Evolutionary conservation across 306 rosid species (phyloP).

Genomic region (Purshia tridentata): DNA sequence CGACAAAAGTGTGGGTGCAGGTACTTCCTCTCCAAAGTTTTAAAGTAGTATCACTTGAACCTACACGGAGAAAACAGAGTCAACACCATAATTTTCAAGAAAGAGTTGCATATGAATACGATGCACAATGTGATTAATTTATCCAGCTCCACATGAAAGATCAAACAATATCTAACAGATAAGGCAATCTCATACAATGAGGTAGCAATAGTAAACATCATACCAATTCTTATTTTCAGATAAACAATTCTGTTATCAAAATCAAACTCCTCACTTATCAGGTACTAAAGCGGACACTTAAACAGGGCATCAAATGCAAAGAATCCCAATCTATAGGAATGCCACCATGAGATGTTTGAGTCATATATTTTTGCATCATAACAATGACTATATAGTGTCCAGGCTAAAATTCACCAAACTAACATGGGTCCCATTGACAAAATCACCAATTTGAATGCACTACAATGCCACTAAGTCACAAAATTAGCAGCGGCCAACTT

Average conservation of each 20-base stretch:
- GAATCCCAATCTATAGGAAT: neutral
- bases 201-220: neutral
- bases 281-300: neutral
- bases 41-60: slow-evolving; percentile 84
- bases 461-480: neutral
- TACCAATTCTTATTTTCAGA: neutral
- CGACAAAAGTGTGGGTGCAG: slow-evolving; percentile 67
- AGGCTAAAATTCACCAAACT: neutral
- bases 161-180: neutral
- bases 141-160: slow-evolving; percentile 10
- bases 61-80: slow-evolving; percentile 38
- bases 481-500: neutral
- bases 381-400: neutral
- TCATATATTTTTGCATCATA: neutral
- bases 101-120: neutral
- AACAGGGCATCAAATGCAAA: neutral
- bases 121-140: slow-evolving; percentile 3
- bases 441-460: neutral
- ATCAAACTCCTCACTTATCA: neutral
- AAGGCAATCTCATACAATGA: neutral
- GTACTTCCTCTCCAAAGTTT: slow-evolving; percentile 88
- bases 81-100: slow-evolving; percentile 26
- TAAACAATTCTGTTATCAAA: neutral
- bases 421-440: neutral
- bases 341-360: neutral